These are phyloP conservation scores for Cucumis melo DNA, from an alignment of 306 rosid species.

Conservation along the genomic window DNA sequence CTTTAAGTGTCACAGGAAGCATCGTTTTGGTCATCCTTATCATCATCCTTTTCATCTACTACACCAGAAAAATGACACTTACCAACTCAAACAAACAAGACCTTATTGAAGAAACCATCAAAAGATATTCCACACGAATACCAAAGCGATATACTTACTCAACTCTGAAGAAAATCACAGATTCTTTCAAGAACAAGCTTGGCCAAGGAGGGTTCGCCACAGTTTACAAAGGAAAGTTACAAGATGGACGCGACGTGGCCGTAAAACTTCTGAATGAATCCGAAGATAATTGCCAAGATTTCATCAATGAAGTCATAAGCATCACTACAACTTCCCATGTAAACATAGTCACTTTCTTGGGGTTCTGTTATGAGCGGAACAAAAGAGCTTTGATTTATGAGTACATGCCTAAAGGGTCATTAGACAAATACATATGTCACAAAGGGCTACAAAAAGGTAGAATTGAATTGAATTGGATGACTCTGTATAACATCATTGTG, in stretches of 20 bases:
- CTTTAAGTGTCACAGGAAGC: not conserved
- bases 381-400: constrained; percentile 55
- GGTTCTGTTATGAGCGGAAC: constrained; percentile 39
- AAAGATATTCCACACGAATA: not conserved
- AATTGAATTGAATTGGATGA: constrained; percentile 51
- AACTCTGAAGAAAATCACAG: constrained; percentile 34
- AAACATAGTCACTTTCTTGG: constrained; percentile 58
- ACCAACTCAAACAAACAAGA: constrained; percentile 13
- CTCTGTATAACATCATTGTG: constrained; percentile 24
- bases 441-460: constrained; percentile 13
- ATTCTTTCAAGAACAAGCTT: constrained; percentile 43
- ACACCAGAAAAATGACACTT: no score
- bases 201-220: constrained; percentile 85
- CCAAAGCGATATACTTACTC: not conserved
- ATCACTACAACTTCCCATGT: constrained; percentile 35
- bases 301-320: constrained; percentile 55
- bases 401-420: constrained; percentile 48
- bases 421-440: not conserved
- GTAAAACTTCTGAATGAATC: constrained; percentile 60
- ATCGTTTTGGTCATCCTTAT: not conserved
- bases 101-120: not conserved
- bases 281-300: constrained; percentile 52
- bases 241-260: constrained; percentile 54
- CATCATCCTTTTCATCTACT: not conserved
- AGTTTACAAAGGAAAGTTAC: constrained; percentile 55